phyloP scores from a whole-genome alignment of 306 rosid species.

The Prunus padus region DNA sequence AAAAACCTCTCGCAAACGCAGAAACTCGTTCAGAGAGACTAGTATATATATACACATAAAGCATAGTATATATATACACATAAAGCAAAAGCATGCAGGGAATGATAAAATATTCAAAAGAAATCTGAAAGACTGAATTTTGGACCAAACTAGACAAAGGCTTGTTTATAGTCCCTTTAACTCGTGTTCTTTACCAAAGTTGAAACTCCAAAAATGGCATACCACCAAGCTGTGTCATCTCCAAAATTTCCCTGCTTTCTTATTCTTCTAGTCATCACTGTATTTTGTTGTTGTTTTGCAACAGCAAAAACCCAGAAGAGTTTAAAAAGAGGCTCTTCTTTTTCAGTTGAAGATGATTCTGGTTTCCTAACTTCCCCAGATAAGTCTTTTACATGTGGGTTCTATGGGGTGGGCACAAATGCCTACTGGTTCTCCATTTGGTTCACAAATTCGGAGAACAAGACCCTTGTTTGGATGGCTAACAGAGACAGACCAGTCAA shows the following conservation, averaged over 20 bases:
- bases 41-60: too few species aligned
- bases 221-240: background rate
- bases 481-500: conserved; percentile 23
- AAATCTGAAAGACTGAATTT: too few species aligned
- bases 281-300: background rate
- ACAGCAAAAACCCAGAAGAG: background rate
- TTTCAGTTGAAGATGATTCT: background rate
- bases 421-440: conserved; percentile 29
- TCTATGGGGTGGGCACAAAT: conserved; percentile 13
- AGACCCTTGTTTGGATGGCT: conserved; percentile 27
- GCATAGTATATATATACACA: too few species aligned
- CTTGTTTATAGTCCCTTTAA: background rate
- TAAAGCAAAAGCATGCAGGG: too few species aligned
- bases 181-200: background rate
- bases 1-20: too few species aligned
- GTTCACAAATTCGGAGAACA: conserved; percentile 9
- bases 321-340: conserved; percentile 7
- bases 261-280: background rate
- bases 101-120: too few species aligned
- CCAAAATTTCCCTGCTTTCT: background rate
- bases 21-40: too few species aligned
- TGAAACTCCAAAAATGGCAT: background rate
- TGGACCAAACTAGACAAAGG: too few species aligned
- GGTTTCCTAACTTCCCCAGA: conserved; percentile 18
- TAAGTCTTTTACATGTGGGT: conserved; percentile 19